Percentiles rank a stretch among this genome's conserved stretches.
Evolutionary conservation across 1,139 yeast species (phyloP).

Genomic region (Pneumocystis carinii): DNA sequence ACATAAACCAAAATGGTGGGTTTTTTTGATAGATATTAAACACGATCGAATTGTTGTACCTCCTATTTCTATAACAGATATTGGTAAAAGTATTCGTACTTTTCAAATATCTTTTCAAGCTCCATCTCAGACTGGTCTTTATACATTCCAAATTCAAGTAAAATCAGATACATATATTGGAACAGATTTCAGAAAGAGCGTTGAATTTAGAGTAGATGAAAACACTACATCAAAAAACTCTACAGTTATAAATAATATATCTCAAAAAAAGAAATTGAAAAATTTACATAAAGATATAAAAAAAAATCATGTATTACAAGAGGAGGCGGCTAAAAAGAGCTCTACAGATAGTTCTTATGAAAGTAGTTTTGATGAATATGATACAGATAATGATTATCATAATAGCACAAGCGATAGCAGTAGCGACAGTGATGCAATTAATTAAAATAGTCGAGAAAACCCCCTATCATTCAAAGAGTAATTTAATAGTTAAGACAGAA

Average conservation of each 20-base stretch:
- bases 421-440: background rate
- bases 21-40: constrained; percentile 11
- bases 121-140: constrained; percentile 11
- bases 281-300: background rate
- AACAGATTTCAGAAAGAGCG: constrained; percentile 5
- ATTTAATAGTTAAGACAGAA: no score
- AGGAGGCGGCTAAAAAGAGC: background rate
- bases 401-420: background rate
- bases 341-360: background rate
- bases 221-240: background rate
- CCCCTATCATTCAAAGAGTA: no score
- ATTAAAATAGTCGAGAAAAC: background rate
- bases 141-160: constrained; percentile 10
- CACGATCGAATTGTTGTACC: constrained; percentile 13
- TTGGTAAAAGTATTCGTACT: constrained; percentile 8
- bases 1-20: constrained; percentile 10
- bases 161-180: constrained; percentile 12
- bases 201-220: constrained; percentile 8
- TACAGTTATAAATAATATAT: background rate
- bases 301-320: background rate
- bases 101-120: constrained; percentile 11
- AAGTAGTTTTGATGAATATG: background rate
- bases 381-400: background rate
- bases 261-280: background rate
- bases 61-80: constrained; percentile 7